Evolutionary conservation across 495 filamentous ascomycete genomes (phyloP).

Genomic region (Daldinia concentrica): DNA sequence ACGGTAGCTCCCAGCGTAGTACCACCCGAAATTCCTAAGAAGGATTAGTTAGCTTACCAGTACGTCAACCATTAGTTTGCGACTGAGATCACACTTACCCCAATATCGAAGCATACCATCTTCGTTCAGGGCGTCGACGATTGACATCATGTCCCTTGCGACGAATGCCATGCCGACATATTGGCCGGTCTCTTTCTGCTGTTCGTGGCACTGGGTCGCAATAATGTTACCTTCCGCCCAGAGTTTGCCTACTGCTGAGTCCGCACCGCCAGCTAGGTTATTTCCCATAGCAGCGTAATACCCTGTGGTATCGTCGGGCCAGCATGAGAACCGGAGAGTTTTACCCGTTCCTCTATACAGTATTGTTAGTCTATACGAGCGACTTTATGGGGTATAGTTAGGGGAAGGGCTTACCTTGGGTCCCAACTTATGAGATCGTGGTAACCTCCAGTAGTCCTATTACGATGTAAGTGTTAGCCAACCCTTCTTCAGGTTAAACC

Average conservation of each 20-base stretch:
- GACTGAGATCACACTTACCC: constrained; percentile 46
- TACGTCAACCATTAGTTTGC: neutral
- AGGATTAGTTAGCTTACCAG: constrained; percentile 6
- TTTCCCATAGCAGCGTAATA: constrained; percentile 13
- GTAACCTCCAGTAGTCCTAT: constrained; percentile 47
- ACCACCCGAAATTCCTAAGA: constrained; percentile 54
- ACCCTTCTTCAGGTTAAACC: neutral
- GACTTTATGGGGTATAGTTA: neutral
- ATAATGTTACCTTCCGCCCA: constrained; percentile 28
- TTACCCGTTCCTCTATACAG: constrained; percentile 29
- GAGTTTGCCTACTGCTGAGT: constrained; percentile 20
- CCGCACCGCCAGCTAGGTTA: constrained; percentile 11
- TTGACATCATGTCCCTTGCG: constrained; percentile 55
- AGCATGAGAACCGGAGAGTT: constrained; percentile 32
- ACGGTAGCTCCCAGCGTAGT: constrained; percentile 54
- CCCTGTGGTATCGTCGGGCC: constrained; percentile 12
- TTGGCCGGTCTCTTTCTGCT: constrained; percentile 19
- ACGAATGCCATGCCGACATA: constrained; percentile 45
- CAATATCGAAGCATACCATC: constrained; percentile 59
- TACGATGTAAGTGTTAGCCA: constrained; percentile 1
- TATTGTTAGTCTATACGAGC: constrained; percentile 1
- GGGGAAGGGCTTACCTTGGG: constrained; percentile 40
- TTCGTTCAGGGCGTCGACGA: constrained; percentile 55
- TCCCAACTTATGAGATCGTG: constrained; percentile 56
- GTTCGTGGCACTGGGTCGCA: constrained; percentile 13